These are phyloP conservation scores for Pestalotiopsis sp. DNA, from an alignment of 2,329 filamentous ascomycete species.

Conservation along the genomic window DNA sequence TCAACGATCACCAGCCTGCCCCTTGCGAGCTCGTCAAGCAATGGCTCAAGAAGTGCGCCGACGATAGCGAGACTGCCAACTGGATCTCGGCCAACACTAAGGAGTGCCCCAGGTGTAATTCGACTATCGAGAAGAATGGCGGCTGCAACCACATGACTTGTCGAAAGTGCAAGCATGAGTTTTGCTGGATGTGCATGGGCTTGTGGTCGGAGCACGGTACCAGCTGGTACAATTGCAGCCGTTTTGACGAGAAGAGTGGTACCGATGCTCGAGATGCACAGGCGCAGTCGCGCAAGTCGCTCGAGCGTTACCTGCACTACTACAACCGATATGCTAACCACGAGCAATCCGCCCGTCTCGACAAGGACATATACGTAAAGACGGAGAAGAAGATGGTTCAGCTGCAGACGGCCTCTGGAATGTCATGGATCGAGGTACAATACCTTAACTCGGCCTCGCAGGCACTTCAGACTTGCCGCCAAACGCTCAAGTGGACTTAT, in stretches of 20 bases:
- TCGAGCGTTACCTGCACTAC: constrained; percentile 97
- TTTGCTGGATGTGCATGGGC: constrained; percentile 99
- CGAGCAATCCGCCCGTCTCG: constrained; percentile 93
- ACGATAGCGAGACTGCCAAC: constrained; percentile 97
- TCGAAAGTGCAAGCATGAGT: constrained; percentile 38
- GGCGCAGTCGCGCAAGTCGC: constrained; percentile 82
- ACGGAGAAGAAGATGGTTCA: constrained; percentile 99
- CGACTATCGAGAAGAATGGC: constrained; percentile 96
- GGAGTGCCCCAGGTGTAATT: constrained; percentile 93
- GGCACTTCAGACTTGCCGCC: constrained; percentile 92
- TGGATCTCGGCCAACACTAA: constrained; percentile 99
- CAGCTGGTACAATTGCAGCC: constrained; percentile 99
- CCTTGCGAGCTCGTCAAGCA: constrained; percentile 89
- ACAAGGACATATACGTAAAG: constrained; percentile 94
- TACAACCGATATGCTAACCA: constrained; percentile 99
- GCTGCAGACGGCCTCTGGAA: constrained; percentile 87
- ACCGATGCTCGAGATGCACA: constrained; percentile 89
- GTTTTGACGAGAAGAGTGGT: constrained; percentile 95
- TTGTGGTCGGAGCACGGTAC: constrained; percentile 98
- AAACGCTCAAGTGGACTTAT: constrained; percentile 99
- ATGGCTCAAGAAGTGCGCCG: constrained; percentile 98
- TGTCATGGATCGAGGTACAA: constrained; percentile 99
- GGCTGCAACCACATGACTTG: constrained; percentile 45
- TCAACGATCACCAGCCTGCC: constrained; percentile 89
- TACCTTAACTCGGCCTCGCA: constrained; percentile 93